Base-by-base conservation (phyloP, 2,329 filamentous ascomycete genomes). In the Nemania serpens region DNA sequence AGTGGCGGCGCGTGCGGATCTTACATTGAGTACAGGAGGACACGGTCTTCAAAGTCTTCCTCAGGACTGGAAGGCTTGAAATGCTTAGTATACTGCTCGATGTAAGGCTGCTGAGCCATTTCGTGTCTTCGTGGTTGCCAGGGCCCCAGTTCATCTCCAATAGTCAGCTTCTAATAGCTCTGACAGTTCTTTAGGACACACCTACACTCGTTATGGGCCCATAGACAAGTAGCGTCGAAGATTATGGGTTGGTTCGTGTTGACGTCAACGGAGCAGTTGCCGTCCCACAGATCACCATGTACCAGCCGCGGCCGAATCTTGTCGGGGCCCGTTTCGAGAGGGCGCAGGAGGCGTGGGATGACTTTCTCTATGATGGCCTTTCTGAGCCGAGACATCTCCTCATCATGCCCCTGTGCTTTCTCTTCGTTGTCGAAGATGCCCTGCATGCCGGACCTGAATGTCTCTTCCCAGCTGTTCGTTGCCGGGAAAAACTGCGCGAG, bases 31-130 rank as follows among this genome's bases (percentile, higher is more conserved):
- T 73, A 74, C 9, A 74, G 58, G 11, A 63, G 51, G 25, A 65
- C 66, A 13, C 72, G 70, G 48, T 71, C 72, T 33, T 73, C 70
- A 13, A 63, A 66, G 53, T 74, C 71, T 39, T 68, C 67, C 22
- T 34, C 47, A 1, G 71, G 72, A 7, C 55, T 56, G 2, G 71
- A 69, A 4, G 51, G 47, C 9, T 48, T 55, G 34, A 68, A 67
- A 42, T 66, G 42, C 13, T 42, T 47, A 29, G 51, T 55, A 55
- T 72, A 71, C 34, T 63, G 56, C 15, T 66, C 48, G 34, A 69
- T 63, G 29, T 29, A 29, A 29, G 62, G 66, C 6, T 15, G 25
- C 9, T 10, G 9, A 7, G 25, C 33, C 51, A 57, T 60, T 17
- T 50, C 25, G 48, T 63, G 61, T 17, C 61, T 46, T 22, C 2